A percentile compares a stretch with the other conserved stretches of the same genome.
Evolutionary conservation across 1,139 yeast species (phyloP).

Genomic region (Candida sp.): DNA sequence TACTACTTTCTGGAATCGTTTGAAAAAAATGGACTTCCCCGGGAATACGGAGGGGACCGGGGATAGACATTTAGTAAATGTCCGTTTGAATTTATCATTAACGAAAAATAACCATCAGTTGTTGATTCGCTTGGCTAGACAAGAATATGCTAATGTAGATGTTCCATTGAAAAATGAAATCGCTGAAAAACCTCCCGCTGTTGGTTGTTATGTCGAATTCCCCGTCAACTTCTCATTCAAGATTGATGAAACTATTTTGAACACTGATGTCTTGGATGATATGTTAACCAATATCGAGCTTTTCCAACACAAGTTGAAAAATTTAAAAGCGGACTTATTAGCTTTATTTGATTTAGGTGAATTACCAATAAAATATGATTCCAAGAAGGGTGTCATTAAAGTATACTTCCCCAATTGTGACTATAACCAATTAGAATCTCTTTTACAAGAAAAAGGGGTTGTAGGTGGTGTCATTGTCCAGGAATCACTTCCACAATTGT

Average conservation of each 20-base stretch:
- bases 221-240: slow-evolving; percentile 33
- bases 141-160: slow-evolving; percentile 17
- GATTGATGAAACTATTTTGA: slow-evolving; percentile 45
- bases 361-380: slow-evolving; percentile 42
- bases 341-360: slow-evolving; percentile 46
- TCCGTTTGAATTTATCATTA: slow-evolving; percentile 25
- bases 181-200: not conserved
- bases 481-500: slow-evolving; percentile 10
- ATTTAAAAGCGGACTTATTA: slow-evolving; percentile 31
- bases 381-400: slow-evolving; percentile 33
- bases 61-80: not conserved
- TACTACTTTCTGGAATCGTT: slow-evolving; percentile 15
- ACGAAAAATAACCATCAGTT: slow-evolving; percentile 33
- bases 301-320: slow-evolving; percentile 32
- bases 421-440: slow-evolving; percentile 42
- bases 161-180: not conserved
- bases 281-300: slow-evolving; percentile 31
- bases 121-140: slow-evolving; percentile 34
- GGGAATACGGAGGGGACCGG: not conserved
- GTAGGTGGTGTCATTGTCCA: slow-evolving; percentile 46
- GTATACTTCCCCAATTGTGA: slow-evolving; percentile 62
- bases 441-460: slow-evolving; percentile 49
- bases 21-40: slow-evolving; percentile 9
- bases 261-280: slow-evolving; percentile 42
- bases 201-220: slow-evolving; percentile 55